Evolutionary conservation across 768 basidiomycete genomes (phyloP), one percentile per base, ranked within the genome.

Genomic region (Pisolithus tinctorius): DNA sequence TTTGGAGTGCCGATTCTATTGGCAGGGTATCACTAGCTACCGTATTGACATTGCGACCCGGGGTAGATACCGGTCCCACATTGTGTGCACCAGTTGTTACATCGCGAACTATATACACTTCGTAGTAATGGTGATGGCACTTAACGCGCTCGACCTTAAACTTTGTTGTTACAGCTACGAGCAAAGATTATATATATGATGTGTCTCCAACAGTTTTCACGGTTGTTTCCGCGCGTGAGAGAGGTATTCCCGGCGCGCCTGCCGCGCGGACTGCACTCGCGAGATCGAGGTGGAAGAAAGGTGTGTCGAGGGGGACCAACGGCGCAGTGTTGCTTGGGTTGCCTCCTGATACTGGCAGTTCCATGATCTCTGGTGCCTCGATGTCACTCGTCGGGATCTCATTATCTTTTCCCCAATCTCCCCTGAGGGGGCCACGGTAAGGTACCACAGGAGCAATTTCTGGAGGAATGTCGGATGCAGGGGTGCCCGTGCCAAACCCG

Each of bases 251-350:
- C 29, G 69, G 73, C 55, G 64, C 67, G 61, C 89, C 86, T 5
- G 86, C 88, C 11, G 83, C 83, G 7, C 69, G 73, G 38, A 92
- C 82, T 37, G 91, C 91, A 2, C 76, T 74, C 30, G 74, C 68
- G 36, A 97, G 70, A 65, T 95, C 93, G 57, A 96, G 73, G 71
- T 97, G 95, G 85, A 97, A 95, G 76, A 83, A 90, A 8, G 88
- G 88, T 6, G 87, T 91, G 37, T 78, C 75, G 8, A 72, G 56
- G 1, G 74, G 65, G 29, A 83, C 63, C 38, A 86, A 60, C 14
- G 77, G 69, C 16, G 34, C 59, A 23, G 9, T 44, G 29, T 55
- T 54, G 8, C 38, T 52, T 6, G 31, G 4, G 13, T 26, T 14
- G 34, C 14, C 52, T 14, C 10, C 47, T 26, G 34, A 2, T 6